These are phyloP conservation scores for Oryza punctata DNA, from an alignment of 176 grass and related monocot species.

Conservation along the genomic window DNA sequence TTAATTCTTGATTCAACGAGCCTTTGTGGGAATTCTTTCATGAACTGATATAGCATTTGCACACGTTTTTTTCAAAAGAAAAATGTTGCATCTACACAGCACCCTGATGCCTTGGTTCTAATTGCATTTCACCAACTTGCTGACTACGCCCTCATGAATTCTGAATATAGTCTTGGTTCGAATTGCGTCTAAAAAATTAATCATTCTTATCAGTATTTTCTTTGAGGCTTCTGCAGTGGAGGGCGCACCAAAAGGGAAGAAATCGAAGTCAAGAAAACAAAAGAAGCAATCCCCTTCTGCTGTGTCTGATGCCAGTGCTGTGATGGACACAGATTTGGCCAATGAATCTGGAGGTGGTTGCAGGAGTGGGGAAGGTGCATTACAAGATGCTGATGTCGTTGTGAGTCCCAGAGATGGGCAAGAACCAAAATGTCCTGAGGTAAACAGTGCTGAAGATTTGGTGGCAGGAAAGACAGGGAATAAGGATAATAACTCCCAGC, in stretches of 20 bases:
- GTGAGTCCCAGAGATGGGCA: background rate
- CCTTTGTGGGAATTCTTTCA: background rate
- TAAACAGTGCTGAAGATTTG: slow-evolving; percentile 17
- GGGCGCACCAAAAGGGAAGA: background rate
- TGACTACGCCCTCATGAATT: background rate
- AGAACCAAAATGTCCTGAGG: background rate
- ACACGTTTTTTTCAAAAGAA: background rate
- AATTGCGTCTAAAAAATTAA: background rate
- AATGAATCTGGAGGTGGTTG: slow-evolving; percentile 19
- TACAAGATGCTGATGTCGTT: background rate
- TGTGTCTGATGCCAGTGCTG: slow-evolving; percentile 3
- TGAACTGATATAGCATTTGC: background rate
- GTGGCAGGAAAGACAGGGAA: background rate
- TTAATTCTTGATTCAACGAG: background rate
- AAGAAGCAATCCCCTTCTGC: slow-evolving; percentile 20
- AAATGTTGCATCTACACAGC: background rate
- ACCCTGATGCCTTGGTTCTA: background rate
- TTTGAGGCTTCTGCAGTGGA: background rate
- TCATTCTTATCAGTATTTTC: background rate
- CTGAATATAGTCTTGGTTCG: background rate
- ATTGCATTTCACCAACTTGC: background rate
- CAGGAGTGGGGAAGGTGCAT: background rate
- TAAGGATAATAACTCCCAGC: background rate
- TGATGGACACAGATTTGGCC: background rate
- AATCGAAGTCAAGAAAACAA: background rate